Base-by-base conservation (phyloP, 768 basidiomycete genomes). In the Phallus indusiatus region DNA sequence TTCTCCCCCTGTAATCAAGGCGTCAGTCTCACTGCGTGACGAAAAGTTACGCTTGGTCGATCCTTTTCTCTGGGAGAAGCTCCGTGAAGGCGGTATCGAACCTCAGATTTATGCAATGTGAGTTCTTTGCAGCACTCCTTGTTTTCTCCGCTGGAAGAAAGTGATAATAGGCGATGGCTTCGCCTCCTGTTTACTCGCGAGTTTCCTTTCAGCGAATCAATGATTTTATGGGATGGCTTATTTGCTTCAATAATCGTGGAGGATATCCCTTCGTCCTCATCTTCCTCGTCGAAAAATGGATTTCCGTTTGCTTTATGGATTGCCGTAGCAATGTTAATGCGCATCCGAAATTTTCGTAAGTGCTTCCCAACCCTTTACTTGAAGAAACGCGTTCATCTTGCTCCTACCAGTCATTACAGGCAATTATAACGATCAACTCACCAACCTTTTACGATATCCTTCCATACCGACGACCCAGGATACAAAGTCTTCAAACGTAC, bases 91-190 rank as follows among this genome's bases (percentile, higher is more conserved):
- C 42, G 89, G 89, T 6, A 85, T 98, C 47, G 96, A 99, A 70
- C 94, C 94, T 5, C 96, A 98, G 69, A 88, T 98, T 18, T 99
- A 93, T 73, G 93, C 91, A 59, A 94, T 98, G 88, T 94, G 71
- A 70, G 90, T 74, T 11, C n/a, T 11, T 34, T 60, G 3, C n/a
- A 17, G 12, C 24, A 14, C 47, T 28, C 22, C 22, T 22, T 12
- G 14, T 28, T 5, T 18, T 61, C 8, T 24, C 48, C 51, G 14
- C 3, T 35, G 28, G 22, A 47, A 37, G 54, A 68, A 28, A 49
- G 67, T 51, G 14, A 66, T 47, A 55, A 21, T 62, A 94, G 92
- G 60, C 94, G 96, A 33, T 98, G 94, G 94, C 75, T 98, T 10
- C 81, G 96, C 36, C 74, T 98, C 17, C 75, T 99, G 6, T 98